Evolutionary conservation across 345 rosid species (phyloP), one percentile per base, ranked within the genome.

Genomic region (Syzygium oleosum): DNA sequence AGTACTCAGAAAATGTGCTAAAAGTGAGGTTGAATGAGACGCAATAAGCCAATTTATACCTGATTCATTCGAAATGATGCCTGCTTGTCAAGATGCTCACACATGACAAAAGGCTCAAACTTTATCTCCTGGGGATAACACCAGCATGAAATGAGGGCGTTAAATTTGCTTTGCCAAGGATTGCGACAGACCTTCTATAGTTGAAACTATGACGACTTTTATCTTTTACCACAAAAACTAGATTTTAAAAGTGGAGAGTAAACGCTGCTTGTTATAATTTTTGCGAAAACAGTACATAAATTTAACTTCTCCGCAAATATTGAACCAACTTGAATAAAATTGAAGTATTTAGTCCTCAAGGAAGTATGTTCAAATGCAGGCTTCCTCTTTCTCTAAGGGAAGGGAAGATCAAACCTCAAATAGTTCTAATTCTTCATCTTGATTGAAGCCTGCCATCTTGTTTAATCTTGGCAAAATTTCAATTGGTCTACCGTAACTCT

Each of bases 91-190:
- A 95, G 88, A 21, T 90, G 94, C 54, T 92, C 94, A 84, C 98
- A 95, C 93, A 93, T 90, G 88, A 95, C 91, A 88, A n/a, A 49
- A 43, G 95, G 98, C 89, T 93, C 95, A 84, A 90, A 92, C 46
- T 58, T 92, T 87, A 90, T 90, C 87, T 92, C 92, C 93, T 91
- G 89, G 61, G 68, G 9, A 83, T 38, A 63, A 56, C 51, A 88
- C 6, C 56, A 12, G 17, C 10, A 16, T 61, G 10, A 77, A 46
- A 63, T 84, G 34, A 85, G 34, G 16, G 49, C 54, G 58, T 49
- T 46, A 10, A 78, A 2, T 73, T 73, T 34, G 10, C 7, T 38
- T 73, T 85, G 12, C 51, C 31, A 85, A 88, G 46, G 3, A 43
- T 29, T 51, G 3, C 11, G 31, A 34, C 87, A 41, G 34, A 89